Conservation (phyloP, 2,329 filamentous ascomycete species). For the Ilyonectria destructans region DNA sequence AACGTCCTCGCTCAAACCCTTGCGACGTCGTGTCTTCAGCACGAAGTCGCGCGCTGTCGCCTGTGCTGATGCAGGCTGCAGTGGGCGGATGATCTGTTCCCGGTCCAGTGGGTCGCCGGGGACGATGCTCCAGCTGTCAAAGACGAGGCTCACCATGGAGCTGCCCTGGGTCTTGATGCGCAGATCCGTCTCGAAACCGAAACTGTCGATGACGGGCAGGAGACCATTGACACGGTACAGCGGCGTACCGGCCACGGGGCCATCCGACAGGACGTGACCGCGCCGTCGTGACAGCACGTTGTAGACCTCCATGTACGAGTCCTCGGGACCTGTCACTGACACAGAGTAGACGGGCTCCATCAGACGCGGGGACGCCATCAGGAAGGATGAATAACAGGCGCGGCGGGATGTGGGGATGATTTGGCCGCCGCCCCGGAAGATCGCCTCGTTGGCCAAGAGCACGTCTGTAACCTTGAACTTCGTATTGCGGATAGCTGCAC, state of each 20-base stretch:
- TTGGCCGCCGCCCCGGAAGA: slow-evolving; percentile 95
- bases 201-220: slow-evolving; percentile 96
- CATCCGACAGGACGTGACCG: slow-evolving; percentile 95
- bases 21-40: slow-evolving; percentile 92
- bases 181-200: slow-evolving; percentile 98
- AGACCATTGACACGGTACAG: slow-evolving; percentile 93
- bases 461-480: slow-evolving; percentile 98
- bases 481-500: slow-evolving; percentile 90
- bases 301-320: slow-evolving; percentile 90
- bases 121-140: slow-evolving; percentile 96
- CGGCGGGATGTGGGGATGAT: slow-evolving; percentile 96
- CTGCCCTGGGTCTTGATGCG: slow-evolving; percentile 96
- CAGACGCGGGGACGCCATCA: slow-evolving; percentile 95
- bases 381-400: slow-evolving; percentile 95
- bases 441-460: slow-evolving; percentile 88
- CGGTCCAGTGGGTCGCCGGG: slow-evolving; percentile 95
- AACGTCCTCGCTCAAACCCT: slow-evolving; percentile 95
- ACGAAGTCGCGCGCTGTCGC: slow-evolving; percentile 96
- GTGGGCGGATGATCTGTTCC: slow-evolving; percentile 83
- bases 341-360: slow-evolving; percentile 98
- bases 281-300: slow-evolving; percentile 90
- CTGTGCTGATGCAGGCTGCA: slow-evolving; percentile 91
- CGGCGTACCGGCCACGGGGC: slow-evolving; percentile 93
- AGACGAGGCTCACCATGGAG: slow-evolving; percentile 91
- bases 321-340: slow-evolving; percentile 92